Conservation (phyloP, 2,329 filamentous ascomycete species). For the Triangularia verruculosa region DNA sequence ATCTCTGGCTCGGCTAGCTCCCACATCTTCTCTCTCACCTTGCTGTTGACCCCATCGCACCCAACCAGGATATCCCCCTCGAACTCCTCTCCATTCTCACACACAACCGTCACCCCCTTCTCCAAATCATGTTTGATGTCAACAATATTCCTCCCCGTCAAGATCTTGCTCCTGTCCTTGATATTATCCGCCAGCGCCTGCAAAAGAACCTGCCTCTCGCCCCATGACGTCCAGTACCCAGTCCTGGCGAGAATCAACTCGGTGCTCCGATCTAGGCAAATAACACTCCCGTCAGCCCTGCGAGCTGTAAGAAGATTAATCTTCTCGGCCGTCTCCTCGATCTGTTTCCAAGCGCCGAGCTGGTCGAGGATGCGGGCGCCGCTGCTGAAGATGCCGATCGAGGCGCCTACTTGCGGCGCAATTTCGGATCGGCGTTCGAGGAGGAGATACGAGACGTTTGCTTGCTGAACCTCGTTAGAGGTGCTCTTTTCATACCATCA, state of each 20-base stretch:
- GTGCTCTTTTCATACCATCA: background rate
- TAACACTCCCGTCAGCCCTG: slow-evolving; percentile 28
- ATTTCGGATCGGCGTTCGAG: slow-evolving; percentile 35
- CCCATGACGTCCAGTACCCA: slow-evolving; percentile 29
- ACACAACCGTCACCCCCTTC: slow-evolving; percentile 31
- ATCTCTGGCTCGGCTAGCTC: slow-evolving; percentile 25
- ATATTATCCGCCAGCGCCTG: slow-evolving; percentile 33
- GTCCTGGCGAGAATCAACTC: slow-evolving; percentile 12
- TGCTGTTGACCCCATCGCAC: slow-evolving; percentile 44
- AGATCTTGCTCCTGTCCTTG: slow-evolving; percentile 29
- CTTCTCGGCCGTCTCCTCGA: slow-evolving; percentile 27
- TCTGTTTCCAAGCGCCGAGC: slow-evolving; percentile 30
- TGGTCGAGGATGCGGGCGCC: slow-evolving; percentile 34
- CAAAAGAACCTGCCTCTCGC: slow-evolving; percentile 38
- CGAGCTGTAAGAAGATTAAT: slow-evolving; percentile 16
- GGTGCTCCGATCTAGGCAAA: slow-evolving; percentile 23
- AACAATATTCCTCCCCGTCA: slow-evolving; percentile 29
- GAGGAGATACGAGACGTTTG: slow-evolving; percentile 38
- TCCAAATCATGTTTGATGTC: slow-evolving; percentile 23
- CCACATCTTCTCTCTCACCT: slow-evolving; percentile 36
- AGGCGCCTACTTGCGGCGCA: slow-evolving; percentile 33
- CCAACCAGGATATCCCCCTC: slow-evolving; percentile 39
- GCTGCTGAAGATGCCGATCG: slow-evolving; percentile 33
- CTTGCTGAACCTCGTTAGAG: slow-evolving; percentile 17
- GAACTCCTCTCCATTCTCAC: slow-evolving; percentile 35